Base-by-base conservation (phyloP, 176 grass and related monocot genomes). In the Thalia dealbata region DNA sequence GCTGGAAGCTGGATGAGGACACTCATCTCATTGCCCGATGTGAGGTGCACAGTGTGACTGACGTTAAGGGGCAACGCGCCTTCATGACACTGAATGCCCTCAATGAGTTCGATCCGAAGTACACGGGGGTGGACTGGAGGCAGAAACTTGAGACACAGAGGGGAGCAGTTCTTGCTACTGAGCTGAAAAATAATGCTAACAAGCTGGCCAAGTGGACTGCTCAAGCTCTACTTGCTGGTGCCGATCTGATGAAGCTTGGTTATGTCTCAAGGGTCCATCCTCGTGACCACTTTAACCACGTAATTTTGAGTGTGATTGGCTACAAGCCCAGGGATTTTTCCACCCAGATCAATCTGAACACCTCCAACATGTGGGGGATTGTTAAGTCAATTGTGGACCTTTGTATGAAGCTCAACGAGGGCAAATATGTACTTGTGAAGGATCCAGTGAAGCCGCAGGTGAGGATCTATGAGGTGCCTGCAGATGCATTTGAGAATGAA, bases 91-190 rank as follows among this genome's bases (percentile, higher is more conserved):
- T 73, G 24, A 73, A 73, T 18, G 71, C 71, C 14, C 71, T 73
- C 26, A 73, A 73, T 32, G 71, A 73, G 25, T 73, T 73, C 30
- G 71, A 73, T 35, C 50, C 71, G 5, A 73, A 73, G 26, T 73
- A 55, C 18, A 18, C 71, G 4, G 71, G 71, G 2, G 44, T 73
- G 0, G 71, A 73, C 26, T 73, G 71, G 71, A 73, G 71, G 28
- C 71, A 73, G 71, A 73, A 73, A 32, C 71, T 73, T 38, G 71
- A 73, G 71, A 73, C 70, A 11, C 71, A 73, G 51, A 73, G 71
- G 28, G 71, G 71, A 21, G 71, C 71, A 55, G 71, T 73, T 30
- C 71, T 73, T 24, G 71, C 71, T n/a, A 73, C 71, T 15, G 71
- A 73, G 44, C 71, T 73, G 14, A 73, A 73, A 50, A 73, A 73